Base-by-base conservation (phyloP, 169 alveolate genomes). In the Eimeria nieschulzi region DNA sequence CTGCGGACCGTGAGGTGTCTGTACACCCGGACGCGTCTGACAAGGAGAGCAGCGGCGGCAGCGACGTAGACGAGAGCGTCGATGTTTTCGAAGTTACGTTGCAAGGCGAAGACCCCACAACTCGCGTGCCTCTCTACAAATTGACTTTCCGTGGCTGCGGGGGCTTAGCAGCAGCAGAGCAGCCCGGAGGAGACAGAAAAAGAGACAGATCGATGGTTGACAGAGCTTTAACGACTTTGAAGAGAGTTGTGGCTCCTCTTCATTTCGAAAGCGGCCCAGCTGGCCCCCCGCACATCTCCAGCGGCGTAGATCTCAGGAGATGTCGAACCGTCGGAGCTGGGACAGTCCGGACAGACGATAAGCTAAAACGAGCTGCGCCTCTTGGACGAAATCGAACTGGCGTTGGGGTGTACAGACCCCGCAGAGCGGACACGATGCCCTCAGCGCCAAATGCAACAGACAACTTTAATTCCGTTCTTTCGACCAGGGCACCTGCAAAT, bases 51-150 rank as follows among this genome's bases (percentile, higher is more conserved):
- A 19, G 51, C 68, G 21, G 82, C 82, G 59, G 56, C 82, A 72
- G 82, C 82, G 21, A n/a, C 9, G 21, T 56, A 8, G 56, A 55
- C 82, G 33, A n/a, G 5, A 66, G 33, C 39, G 25, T 55, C 73
- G 70, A 79, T 25, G 39, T 63, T 17, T 12, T 79, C 0, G 87
- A 79, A 23, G 87, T 79, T 23, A 79, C 70, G 10, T n/a, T 79
- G 19, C 73, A 79, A 59, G 87, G 87, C 59, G 51, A 26, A 7
- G 87, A 79, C 33, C 87, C 87, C 1, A 9, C 12, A 15, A 79
- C 87, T 12, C 21, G 54, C 59, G 56, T 46, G 1, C 87, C 87
- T 10, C 75, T 79, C 19, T 79, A 79, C 25, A 59, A n/a, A 23
- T 56, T 79, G 15, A 79, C 87, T 2, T 55, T 71, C 59, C 21